Evolutionary conservation across 176 grass and related monocot genomes (phyloP), one percentile per base, ranked within the genome.

Genomic region (Calamus simplicifolius): DNA sequence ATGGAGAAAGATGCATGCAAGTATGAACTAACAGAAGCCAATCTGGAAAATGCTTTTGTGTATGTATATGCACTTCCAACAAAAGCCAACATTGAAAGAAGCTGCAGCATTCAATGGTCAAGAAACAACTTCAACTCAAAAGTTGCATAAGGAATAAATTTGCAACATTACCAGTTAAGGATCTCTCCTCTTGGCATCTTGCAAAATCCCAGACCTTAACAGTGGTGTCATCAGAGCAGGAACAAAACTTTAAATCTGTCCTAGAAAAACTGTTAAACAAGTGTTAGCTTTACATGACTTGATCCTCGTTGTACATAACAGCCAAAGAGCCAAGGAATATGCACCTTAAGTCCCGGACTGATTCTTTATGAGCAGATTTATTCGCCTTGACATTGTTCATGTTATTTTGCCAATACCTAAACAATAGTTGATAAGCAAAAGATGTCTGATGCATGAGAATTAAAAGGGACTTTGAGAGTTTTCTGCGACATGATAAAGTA

Each of bases 341-440:
- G 52, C 66, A 98, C 93, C 93, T 98, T 61, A 98, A 80, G 64
- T 73, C 93, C 59, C 93, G 93, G 72, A 98, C 75, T 35, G 93
- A 98, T 86, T 98, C 93, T 79, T 76, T 81, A 54, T 98, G 93
- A 57, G 93, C 93, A 68, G 93, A 82, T 88, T 98, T 98, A 66
- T 98, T 98, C 62, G 86, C 93, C 77, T 98, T 98, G 31, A 98
- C 87, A 7, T 98, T 98, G 67, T 98, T 98, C 93, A 98, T 98
- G 70, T 98, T 98, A 78, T 80, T 98, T 87, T 98, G 93, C 93
- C 93, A 98, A 72, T 98, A 98, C 76, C 93, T 98, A 59, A 17
- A 62, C 56, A 65, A 21, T 30, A 69, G 48, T 31, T 49, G 26
- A 13, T 10, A 63, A 82, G 48, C 51, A 38, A 29, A 57, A 29